phyloP scores from a whole-genome alignment of 208 protist species.

The Trypanosoma melophagium region DNA sequence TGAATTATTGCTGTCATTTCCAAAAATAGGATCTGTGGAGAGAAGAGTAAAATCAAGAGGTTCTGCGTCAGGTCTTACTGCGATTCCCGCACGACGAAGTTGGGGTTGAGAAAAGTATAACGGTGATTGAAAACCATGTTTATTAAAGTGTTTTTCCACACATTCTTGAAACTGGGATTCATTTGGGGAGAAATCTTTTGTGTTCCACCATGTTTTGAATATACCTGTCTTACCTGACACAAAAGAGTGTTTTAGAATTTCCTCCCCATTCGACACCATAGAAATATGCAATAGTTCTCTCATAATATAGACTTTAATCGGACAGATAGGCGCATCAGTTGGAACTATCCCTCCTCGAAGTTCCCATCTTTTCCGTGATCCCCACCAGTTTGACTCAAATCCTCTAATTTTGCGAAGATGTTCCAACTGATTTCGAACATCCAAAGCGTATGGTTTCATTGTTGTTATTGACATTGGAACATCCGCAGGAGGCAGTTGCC shows the following conservation, averaged over 20 bases:
- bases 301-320: slow-evolving; percentile 11
- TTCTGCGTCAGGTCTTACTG: slow-evolving; percentile 29
- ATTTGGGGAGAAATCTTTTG: neutral
- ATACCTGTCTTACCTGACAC: slow-evolving; percentile 41
- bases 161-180: slow-evolving; percentile 1
- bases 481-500: slow-evolving; percentile 19
- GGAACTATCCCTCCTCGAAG: slow-evolving; percentile 19
- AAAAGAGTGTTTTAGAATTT: slow-evolving; percentile 39
- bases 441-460: slow-evolving; percentile 18
- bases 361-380: slow-evolving; percentile 44
- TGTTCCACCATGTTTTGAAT: slow-evolving; percentile 7
- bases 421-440: slow-evolving; percentile 26
- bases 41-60: slow-evolving; percentile 23
- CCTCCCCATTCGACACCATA: slow-evolving; percentile 44
- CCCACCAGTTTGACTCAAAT: slow-evolving; percentile 73
- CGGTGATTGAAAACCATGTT: slow-evolving; percentile 41
- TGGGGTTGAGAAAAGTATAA: slow-evolving; percentile 44
- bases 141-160: slow-evolving; percentile 32
- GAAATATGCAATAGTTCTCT: slow-evolving; percentile 75
- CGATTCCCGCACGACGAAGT: slow-evolving; percentile 24
- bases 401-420: slow-evolving; percentile 11
- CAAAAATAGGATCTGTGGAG: neutral
- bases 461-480: slow-evolving; percentile 17
- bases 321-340: slow-evolving; percentile 21
- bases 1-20: neutral